These are phyloP conservation scores for Chalaropsis thielavioides DNA, from an alignment of 2,329 filamentous ascomycete genomes.

Conservation along the genomic window DNA sequence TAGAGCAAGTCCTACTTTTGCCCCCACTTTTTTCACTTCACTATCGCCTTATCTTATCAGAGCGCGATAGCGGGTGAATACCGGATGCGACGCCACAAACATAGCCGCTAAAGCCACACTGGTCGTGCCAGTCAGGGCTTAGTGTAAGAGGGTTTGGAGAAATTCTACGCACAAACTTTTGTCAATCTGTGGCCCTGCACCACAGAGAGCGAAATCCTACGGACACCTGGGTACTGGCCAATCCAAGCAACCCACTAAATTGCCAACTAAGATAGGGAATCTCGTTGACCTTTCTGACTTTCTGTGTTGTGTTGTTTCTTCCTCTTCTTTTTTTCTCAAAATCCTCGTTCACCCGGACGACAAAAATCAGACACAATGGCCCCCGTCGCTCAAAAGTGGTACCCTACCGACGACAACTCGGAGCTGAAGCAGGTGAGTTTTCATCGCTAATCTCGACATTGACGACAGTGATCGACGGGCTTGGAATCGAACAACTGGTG, in stretches of 20 bases:
- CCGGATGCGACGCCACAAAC: slow-evolving; percentile 1
- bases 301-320: slow-evolving; percentile 17
- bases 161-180: slow-evolving; percentile 29
- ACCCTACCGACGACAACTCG: slow-evolving; percentile 84
- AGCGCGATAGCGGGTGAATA: neutral
- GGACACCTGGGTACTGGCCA: slow-evolving; percentile 9
- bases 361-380: slow-evolving; percentile 29
- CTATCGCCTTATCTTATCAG: slow-evolving; percentile 10
- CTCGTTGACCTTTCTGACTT: slow-evolving; percentile 21
- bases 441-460: slow-evolving; percentile 19
- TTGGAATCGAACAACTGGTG: slow-evolving; percentile 1
- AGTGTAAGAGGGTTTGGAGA: slow-evolving; percentile 30
- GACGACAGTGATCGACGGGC: slow-evolving; percentile 20
- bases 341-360: slow-evolving; percentile 20
- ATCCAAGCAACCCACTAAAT: slow-evolving; percentile 17
- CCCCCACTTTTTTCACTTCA: neutral
- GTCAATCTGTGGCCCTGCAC: slow-evolving; percentile 17
- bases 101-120: slow-evolving; percentile 1
- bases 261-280: slow-evolving; percentile 19
- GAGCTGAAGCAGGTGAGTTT: slow-evolving; percentile 84
- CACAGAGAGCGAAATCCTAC: slow-evolving; percentile 18
- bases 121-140: slow-evolving; percentile 23
- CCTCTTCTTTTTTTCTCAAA: slow-evolving; percentile 17
- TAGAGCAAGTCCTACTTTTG: neutral
- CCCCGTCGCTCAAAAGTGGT: slow-evolving; percentile 98